phyloP scores from a whole-genome alignment of 495 filamentous ascomycete species.

The Hypoxylon intermedium region DNA sequence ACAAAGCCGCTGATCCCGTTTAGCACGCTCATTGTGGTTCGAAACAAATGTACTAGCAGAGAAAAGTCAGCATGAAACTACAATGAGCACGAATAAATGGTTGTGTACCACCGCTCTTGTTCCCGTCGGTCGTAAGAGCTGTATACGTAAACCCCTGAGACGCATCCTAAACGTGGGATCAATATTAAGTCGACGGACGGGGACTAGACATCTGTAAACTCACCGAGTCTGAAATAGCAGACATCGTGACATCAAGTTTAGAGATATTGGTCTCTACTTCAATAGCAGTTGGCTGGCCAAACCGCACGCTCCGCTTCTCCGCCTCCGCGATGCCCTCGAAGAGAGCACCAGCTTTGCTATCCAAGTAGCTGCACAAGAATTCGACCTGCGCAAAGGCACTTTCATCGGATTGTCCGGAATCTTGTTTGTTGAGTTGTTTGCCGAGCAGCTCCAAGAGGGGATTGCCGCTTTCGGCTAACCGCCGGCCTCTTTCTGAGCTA shows the following conservation, averaged over 20 bases:
- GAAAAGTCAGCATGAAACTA: neutral
- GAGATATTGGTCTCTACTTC: constrained; percentile 46
- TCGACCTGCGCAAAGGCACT: constrained; percentile 51
- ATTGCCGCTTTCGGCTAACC: constrained; percentile 43
- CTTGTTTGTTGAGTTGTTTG: constrained; percentile 55
- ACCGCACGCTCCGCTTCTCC: constrained; percentile 60
- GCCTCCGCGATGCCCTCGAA: constrained; percentile 63
- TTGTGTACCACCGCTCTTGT: constrained; percentile 29
- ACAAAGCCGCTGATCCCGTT: constrained; percentile 52
- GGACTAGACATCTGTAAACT: constrained; percentile 19
- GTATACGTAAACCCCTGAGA: constrained; percentile 44
- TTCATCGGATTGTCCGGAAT: constrained; percentile 46
- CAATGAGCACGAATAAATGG: neutral
- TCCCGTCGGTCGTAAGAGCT: constrained; percentile 38
- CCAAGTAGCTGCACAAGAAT: constrained; percentile 55
- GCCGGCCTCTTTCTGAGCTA: constrained; percentile 40
- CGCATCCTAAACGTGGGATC: constrained; percentile 39
- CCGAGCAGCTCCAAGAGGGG: constrained; percentile 55
- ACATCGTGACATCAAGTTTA: constrained; percentile 49
- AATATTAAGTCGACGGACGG: constrained; percentile 8
- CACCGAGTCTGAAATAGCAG: constrained; percentile 37
- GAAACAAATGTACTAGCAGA: constrained; percentile 55
- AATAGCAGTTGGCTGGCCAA: constrained; percentile 53
- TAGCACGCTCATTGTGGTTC: constrained; percentile 45
- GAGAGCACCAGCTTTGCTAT: constrained; percentile 46